phyloP scores from a whole-genome alignment of 2,329 filamentous ascomycete species.

The Paecilomyces sp. region DNA sequence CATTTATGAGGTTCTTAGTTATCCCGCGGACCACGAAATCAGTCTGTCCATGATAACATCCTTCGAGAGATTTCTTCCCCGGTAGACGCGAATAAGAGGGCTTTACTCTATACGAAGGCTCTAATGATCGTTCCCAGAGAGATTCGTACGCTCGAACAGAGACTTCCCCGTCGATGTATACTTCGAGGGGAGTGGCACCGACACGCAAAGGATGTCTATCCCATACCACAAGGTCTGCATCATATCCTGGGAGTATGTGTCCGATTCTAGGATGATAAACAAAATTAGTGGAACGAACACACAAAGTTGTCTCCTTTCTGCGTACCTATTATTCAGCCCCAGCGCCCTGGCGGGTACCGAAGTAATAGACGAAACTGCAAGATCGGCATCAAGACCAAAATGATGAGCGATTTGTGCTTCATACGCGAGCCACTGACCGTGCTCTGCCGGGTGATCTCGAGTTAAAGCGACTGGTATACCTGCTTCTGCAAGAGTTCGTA shows the following conservation, averaged over 20 bases:
- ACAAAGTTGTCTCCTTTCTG: background rate
- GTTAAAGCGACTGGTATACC: background rate
- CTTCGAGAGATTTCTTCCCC: background rate
- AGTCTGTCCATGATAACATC: background rate
- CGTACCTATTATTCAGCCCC: background rate
- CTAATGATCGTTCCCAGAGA: background rate
- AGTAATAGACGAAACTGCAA: background rate
- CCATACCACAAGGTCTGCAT: conserved; percentile 56
- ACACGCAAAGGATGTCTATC: conserved; percentile 55
- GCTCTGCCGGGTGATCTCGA: background rate
- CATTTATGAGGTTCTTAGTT: background rate
- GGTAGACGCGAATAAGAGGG: background rate
- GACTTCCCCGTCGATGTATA: conserved; percentile 55
- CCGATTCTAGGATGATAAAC: conserved; percentile 32
- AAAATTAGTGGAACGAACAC: background rate
- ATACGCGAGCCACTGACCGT: background rate
- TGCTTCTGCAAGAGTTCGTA: background rate
- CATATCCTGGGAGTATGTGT: conserved; percentile 54
- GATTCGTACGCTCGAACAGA: background rate
- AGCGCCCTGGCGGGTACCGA: background rate
- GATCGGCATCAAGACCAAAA: background rate
- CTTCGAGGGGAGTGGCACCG: conserved; percentile 52
- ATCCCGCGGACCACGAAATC: background rate
- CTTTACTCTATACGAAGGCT: background rate
- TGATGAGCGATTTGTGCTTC: background rate